phyloP scores from a whole-genome alignment of 805 yeast genomes.

The Ogataea siamensis region DNA sequence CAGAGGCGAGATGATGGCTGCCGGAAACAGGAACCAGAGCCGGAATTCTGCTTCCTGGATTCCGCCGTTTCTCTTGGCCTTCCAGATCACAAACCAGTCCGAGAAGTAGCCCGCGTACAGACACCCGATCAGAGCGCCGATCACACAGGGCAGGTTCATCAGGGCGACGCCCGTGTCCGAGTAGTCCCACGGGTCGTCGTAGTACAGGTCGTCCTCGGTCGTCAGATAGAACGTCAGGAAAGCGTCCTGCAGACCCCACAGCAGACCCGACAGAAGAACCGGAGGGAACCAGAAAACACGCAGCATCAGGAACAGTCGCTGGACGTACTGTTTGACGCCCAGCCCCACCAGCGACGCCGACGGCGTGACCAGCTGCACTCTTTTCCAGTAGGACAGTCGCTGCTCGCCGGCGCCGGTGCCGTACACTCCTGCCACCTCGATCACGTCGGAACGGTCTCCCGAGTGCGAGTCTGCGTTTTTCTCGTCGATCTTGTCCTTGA shows the following conservation, averaged over 20 bases:
- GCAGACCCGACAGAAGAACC: slow-evolving; percentile 60
- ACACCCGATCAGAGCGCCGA: slow-evolving; percentile 68
- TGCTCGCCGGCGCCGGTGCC: slow-evolving; percentile 42
- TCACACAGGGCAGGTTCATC: slow-evolving; percentile 69
- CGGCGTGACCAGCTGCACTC: slow-evolving; percentile 49
- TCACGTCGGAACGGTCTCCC: slow-evolving; percentile 3
- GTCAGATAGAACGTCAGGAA: slow-evolving; percentile 73
- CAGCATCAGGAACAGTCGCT: slow-evolving; percentile 47
- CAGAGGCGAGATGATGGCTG: slow-evolving; percentile 57
- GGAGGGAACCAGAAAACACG: slow-evolving; percentile 65
- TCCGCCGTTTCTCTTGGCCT: slow-evolving; percentile 60
- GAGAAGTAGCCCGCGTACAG: slow-evolving; percentile 59
- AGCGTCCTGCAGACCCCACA: slow-evolving; percentile 82
- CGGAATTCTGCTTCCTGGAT: slow-evolving; percentile 65
- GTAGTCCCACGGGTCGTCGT: slow-evolving; percentile 65
- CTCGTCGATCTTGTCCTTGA: slow-evolving; percentile 2
- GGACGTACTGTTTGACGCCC: slow-evolving; percentile 64
- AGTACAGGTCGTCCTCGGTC: slow-evolving; percentile 65
- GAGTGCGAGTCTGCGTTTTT: slow-evolving; percentile 8
- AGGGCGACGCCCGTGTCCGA: slow-evolving; percentile 65
- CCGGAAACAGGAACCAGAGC: slow-evolving; percentile 53
- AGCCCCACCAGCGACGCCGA: slow-evolving; percentile 59
- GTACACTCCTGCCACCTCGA: slow-evolving; percentile 15
- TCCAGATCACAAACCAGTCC: slow-evolving; percentile 58
- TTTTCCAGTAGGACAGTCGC: slow-evolving; percentile 43